Evolutionary conservation across 2,329 filamentous ascomycete genomes (phyloP), one percentile per base, ranked within the genome.

Genomic region (Nakataea oryzae): DNA sequence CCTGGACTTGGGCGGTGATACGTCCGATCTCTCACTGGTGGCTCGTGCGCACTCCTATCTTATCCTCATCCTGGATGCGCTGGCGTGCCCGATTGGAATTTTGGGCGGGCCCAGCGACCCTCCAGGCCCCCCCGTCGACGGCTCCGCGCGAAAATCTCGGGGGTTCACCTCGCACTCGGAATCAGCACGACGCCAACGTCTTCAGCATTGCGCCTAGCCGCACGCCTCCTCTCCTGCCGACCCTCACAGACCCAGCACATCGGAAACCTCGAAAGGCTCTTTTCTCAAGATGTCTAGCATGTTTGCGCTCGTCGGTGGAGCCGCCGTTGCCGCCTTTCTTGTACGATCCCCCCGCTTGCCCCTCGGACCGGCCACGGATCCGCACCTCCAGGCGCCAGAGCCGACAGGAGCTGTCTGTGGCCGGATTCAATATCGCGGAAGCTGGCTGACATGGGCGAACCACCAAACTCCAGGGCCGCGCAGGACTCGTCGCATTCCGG

Each of bases 401-500:
- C 8, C 30, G 47, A 34, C 21, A 54, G 41, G 41, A 50, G 6
- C 30, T 34, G 29, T 27, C 47, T 13, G 8, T 58, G 13, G 34
- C 34, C 14, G 32, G 7, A 3, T 41, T 12, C 21, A 5, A 6
- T 12, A 17, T 21, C 21, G 13, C 13, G 12, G 34, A 50, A 17
- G 13, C 41, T n/a, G 21, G 41, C 41, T 50, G 11, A 50, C 41
- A 50, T 50, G 9, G 7, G n/a, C 28, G 54, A 28, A 47, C 7
- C 57, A 28, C 29, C 24, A n/a, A n/a, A 17, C 28, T 26, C 4
- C n/a, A 97, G 92, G 93, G 95, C 67, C 91, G 95, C 72, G 93
- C 95, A 64, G 93, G 93, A 70, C 84, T 96, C 54, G 89, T 97
- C 70, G 95, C 95, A 68, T 85, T 93, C 75, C 87, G 93, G 66